These are phyloP conservation scores for Alternaria alternata DNA, from an alignment of 2,329 filamentous ascomycete species.

Conservation along the genomic window DNA sequence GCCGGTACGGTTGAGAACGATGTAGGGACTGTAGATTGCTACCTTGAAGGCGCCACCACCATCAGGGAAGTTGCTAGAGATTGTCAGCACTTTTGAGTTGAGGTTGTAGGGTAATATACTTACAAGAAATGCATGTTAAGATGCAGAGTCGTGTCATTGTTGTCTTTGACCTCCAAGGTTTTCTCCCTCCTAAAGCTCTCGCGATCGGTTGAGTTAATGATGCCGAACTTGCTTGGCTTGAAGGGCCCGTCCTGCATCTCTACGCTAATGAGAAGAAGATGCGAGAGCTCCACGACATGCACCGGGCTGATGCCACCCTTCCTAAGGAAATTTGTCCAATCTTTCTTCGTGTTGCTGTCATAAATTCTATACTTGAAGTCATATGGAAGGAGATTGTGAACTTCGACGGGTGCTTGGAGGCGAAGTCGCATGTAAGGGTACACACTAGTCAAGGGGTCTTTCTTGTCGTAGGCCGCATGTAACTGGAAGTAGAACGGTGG, in stretches of 20 bases:
- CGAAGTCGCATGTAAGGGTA: slow-evolving; percentile 97
- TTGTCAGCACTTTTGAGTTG: slow-evolving; percentile 20
- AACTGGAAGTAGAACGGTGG: slow-evolving; percentile 97
- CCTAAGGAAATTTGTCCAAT: slow-evolving; percentile 97
- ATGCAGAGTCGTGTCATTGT: slow-evolving; percentile 78
- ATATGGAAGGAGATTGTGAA: slow-evolving; percentile 93
- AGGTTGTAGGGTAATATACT: slow-evolving; percentile 20
- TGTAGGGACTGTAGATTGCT: slow-evolving; percentile 92
- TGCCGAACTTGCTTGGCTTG: slow-evolving; percentile 94
- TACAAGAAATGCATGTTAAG: slow-evolving; percentile 90
- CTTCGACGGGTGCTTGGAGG: slow-evolving; percentile 88
- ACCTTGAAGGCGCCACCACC: slow-evolving; percentile 96
- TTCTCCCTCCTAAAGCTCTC: slow-evolving; percentile 90
- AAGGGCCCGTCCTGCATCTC: slow-evolving; percentile 97
- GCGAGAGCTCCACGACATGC: slow-evolving; percentile 94
- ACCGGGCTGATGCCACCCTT: slow-evolving; percentile 97
- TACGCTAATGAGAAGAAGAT: slow-evolving; percentile 88
- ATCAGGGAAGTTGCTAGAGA: slow-evolving; percentile 73
- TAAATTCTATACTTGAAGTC: slow-evolving; percentile 99
- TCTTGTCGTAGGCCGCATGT: slow-evolving; percentile 83
- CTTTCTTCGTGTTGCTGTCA: slow-evolving; percentile 97
- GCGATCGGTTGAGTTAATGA: slow-evolving; percentile 89
- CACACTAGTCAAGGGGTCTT: slow-evolving; percentile 80
- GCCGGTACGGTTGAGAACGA: slow-evolving; percentile 94
- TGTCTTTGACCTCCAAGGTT: slow-evolving; percentile 81